Base-by-base conservation (phyloP, 805 yeast species). In the Candida ipomoeae region DNA sequence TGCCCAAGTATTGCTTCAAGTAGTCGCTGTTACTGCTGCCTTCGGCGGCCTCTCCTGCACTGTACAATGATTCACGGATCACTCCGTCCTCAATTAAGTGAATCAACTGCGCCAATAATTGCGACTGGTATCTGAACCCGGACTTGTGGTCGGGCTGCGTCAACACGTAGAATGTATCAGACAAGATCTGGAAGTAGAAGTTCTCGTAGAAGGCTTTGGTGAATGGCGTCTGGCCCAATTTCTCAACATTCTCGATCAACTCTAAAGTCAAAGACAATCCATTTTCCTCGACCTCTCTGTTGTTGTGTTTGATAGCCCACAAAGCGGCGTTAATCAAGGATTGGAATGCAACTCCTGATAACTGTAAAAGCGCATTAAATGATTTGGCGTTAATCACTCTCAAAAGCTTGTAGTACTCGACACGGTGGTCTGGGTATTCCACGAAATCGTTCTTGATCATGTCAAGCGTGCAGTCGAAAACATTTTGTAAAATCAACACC, bases 81-180 rank as follows among this genome's bases (percentile, higher is more conserved):
- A 81, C 83, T 52, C 83, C 79, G 55, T 82, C 85, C 65, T 88
- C 88, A 13, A 92, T 94, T 53, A 92, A 74, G 52, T 87, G 87
- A 55, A 94, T 82, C 70, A 94, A 78, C 65, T 84, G 87, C 51
- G 96, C 85, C 60, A 94, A 78, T 55, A 95, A 76, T 62, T 87
- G 86, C 6, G 96, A 79, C 72, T 94, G 99, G 58, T 84, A 79
- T 54, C 85, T 81, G 74, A 94, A 94, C 1, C 98, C 98, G 26
- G 98, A 89, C 72, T 94, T 92, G 70, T 94, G 99, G 69, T 94
- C 99, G 7, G 97, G 85, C 67, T 94, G 98, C 2, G 99, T 94
- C 50, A 94, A 78, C 32, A 94, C 98, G 62, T 81, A 87, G 66
- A 94, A 94, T 1, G 96, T 87, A 67, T 94, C 99, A 51, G 94